A percentile compares a stretch with the other conserved stretches of the same genome.
Conservation (phyloP, 2,329 filamentous ascomycete genomes). For the Aureobasidium leucospermi region DNA sequence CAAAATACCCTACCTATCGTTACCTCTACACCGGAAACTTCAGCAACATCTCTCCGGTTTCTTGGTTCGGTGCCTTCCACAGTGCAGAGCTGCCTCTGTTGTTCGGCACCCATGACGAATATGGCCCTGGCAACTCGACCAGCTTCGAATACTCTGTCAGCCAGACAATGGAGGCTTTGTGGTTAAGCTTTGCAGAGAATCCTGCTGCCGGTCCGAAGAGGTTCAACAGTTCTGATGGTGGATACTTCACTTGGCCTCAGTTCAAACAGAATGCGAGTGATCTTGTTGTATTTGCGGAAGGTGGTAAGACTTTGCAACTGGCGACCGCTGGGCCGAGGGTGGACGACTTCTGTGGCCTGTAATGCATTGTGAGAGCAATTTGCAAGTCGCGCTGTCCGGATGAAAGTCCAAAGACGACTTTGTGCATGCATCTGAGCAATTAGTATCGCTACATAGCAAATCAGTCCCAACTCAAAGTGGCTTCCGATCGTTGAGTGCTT, state of each 20-base stretch:
- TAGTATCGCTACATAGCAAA: too few species aligned
- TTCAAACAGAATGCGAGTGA: not conserved
- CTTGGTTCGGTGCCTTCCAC: slow-evolving; percentile 37
- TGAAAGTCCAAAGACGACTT: too few species aligned
- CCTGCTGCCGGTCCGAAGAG: not conserved
- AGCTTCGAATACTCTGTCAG: slow-evolving; percentile 22
- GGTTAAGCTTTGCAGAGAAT: not conserved
- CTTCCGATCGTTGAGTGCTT: too few species aligned
- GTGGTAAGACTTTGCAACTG: not conserved
- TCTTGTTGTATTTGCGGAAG: not conserved
- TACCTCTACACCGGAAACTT: slow-evolving; percentile 35
- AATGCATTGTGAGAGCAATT: too few species aligned
- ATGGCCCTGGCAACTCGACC: slow-evolving; percentile 17
- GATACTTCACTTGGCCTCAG: slow-evolving; percentile 2
- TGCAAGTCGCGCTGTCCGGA: too few species aligned
- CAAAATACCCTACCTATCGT: slow-evolving; percentile 29
- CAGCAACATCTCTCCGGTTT: slow-evolving; percentile 31
- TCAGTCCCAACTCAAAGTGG: too few species aligned
- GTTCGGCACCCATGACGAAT: slow-evolving; percentile 31
- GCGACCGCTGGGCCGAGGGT: not conserved
- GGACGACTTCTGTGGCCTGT: not conserved
- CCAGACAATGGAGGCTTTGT: slow-evolving; percentile 28
- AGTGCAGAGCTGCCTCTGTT: slow-evolving; percentile 30
- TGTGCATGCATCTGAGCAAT: too few species aligned
- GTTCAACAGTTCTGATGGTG: slow-evolving; percentile 1